Base-by-base conservation (phyloP, 306 rosid genomes). In the Rosa multiflora region DNA sequence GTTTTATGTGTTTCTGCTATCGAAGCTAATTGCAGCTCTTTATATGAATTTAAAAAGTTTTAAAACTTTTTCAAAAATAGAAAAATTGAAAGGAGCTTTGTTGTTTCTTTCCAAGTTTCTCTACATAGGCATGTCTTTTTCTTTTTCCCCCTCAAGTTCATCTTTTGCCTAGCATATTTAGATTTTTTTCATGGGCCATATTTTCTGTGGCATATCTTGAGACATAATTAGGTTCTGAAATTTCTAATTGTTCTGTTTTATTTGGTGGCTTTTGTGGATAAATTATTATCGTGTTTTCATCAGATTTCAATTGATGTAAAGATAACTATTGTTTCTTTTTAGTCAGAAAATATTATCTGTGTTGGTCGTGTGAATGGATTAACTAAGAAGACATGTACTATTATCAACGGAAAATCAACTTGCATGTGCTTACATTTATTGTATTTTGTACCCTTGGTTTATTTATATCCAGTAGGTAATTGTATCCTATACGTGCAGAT, bases 401-500 rank as follows among this genome's bases (percentile, higher is more conserved):
- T 18, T 29, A 20, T 10, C 32, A 73, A 6, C 0, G 18, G 6
- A 71, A 51, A 26, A 48, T 29, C 32, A 62, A 23, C 40, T 26
- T 29, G 67, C 13, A 56, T 20, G 32, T 56, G n/a, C 10, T 64
- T 61, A 26, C 20, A 26, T 35, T 35, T 11, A 26, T 37, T 67
- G 17, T 39, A 67, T 39, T 40, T 42, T 23, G 76, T 39, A 0
- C 37, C 48, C 12, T 21, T 73, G 63, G 32, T 37, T 21, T 39
- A 52, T 46, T 11, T 80, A 26, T 51, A 11, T 56, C 70, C 10
- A 40, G 68, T 42, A 11, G 17, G 8, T 17, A 58, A 53, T 46
- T 81, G 11, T 35, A 23, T 58, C 76, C 55, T 53, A 59, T 52
- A 68, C 52, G 47, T 26, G 73, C 86, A 94, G 98, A 78, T 93